Conservation (phyloP, 192 early-diverging fungal species). For the Gonapodya sp. region DNA sequence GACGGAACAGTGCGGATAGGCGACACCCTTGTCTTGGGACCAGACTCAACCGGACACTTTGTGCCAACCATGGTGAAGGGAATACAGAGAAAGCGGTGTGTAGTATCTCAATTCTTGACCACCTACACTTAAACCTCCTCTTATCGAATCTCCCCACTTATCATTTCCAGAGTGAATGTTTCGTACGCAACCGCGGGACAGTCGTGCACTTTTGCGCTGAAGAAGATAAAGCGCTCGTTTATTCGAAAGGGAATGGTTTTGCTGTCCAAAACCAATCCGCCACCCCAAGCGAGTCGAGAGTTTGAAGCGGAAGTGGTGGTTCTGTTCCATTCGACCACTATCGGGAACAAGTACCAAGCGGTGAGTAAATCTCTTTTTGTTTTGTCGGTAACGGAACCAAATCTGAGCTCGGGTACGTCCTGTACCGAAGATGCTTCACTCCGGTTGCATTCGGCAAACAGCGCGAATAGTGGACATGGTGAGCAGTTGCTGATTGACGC, state of each 20-base stretch:
- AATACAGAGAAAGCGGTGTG: conserved; percentile 81
- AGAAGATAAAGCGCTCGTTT: conserved; percentile 64
- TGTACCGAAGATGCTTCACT: conserved; percentile 65
- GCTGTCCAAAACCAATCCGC: conserved; percentile 20
- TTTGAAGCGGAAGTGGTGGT: conserved; percentile 92
- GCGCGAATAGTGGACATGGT: conserved; percentile 69
- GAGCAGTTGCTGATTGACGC: conserved; percentile 38
- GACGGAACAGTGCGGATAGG: conserved; percentile 68
- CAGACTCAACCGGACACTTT: conserved; percentile 76
- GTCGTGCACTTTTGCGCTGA: conserved; percentile 72
- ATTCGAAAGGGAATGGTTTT: conserved; percentile 84
- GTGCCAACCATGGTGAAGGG: conserved; percentile 64
- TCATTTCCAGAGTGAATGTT: not conserved
- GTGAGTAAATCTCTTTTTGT: too few species aligned
- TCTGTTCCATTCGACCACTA: conserved; percentile 85
- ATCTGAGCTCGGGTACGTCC: too few species aligned
- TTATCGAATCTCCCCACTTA: too few species aligned
- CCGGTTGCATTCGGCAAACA: conserved; percentile 76
- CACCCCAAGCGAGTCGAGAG: conserved; percentile 45
- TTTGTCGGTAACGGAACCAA: not conserved
- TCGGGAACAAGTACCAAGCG: conserved; percentile 81
- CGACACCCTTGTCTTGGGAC: conserved; percentile 74
- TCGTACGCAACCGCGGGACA: conserved; percentile 53
- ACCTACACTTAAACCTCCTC: too few species aligned
- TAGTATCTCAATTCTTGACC: too few species aligned